phyloP scores from a whole-genome alignment of 2,329 filamentous ascomycete species.

The Neurospora sp. region DNA sequence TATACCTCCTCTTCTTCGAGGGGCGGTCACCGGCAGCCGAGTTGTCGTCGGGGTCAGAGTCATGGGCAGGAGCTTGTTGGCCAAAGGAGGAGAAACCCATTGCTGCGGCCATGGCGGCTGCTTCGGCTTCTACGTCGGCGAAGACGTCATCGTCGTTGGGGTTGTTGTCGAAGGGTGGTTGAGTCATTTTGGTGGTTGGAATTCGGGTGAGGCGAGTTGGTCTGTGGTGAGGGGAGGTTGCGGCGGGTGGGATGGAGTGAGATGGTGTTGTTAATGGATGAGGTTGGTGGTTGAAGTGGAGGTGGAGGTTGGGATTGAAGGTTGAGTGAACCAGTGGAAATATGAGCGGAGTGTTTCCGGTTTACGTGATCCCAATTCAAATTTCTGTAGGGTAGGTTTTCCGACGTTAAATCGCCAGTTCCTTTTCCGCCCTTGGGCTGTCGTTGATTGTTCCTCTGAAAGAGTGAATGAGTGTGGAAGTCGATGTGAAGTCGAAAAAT shows the following conservation, averaged over 20 bases:
- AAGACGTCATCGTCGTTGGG: conserved; percentile 14
- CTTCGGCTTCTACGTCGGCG: conserved; percentile 29
- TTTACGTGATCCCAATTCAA: background rate
- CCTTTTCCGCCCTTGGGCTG: background rate
- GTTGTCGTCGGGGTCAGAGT: background rate
- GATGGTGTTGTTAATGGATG: background rate
- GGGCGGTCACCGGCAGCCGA: conserved; percentile 29
- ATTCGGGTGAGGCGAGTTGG: background rate
- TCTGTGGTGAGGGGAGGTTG: background rate
- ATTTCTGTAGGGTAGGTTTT: background rate
- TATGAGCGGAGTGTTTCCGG: background rate
- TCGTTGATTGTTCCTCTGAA: background rate
- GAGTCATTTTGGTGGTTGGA: background rate
- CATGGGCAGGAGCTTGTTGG: background rate
- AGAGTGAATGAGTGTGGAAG: background rate
- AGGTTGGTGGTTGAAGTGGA: background rate
- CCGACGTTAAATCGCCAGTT: background rate
- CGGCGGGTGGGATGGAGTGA: background rate
- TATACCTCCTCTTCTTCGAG: conserved; percentile 59
- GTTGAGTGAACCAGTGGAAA: background rate
- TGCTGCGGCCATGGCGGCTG: conserved; percentile 49
- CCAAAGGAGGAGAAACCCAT: conserved; percentile 72
- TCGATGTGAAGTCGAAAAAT: background rate
- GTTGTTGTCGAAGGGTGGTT: conserved; percentile 18
- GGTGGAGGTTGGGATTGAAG: background rate